Base-by-base conservation (phyloP, 2,329 filamentous ascomycete species). In the Cytospora chrysosperma region DNA sequence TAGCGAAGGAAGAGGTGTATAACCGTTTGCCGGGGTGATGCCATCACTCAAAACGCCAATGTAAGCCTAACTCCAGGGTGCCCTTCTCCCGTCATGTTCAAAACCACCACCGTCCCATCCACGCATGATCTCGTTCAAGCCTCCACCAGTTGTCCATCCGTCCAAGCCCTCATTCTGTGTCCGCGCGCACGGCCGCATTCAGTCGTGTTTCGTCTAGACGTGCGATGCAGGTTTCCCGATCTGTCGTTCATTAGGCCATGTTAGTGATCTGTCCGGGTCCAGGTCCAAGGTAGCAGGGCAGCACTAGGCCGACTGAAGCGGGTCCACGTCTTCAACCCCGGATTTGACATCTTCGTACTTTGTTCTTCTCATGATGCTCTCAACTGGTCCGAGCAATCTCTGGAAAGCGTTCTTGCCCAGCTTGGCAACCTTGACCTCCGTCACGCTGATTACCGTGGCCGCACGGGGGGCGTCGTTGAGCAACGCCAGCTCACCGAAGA, bases 391-490 rank as follows among this genome's bases (percentile, higher is more conserved):
- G 37, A 99, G 81, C 71, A 99, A 80, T 69, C 95, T 85, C 80
- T 97, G 94, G 78, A 99, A 99, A 7, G 94, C 95, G 70, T 92
- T 92, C 78, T 97, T 96, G 69, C 93, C 93, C 55, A 99, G 81
- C 56, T 89, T 92, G 5, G 94, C 95, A 57, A 98, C 92, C 80
- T 97, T 98, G 74, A 96, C 90, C 67, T 97, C 91, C 8, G 90
- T 91, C 75, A 87, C 84, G 70, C 91, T 91, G 54, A 96, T 81
- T 59, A 99, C 88, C 69, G 90, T 96, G 57, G 95, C 95, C 43
- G 94, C 94, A 73, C 95, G 88, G 10, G 95, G 95, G 61, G 92
- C 91, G 73, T 99, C 94, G 70, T 98, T 96, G 69, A 98, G 82
- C 72, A 99, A 78, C 8, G 95, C 95, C 66, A 99, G 82, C 78